Evolutionary conservation across 2,329 filamentous ascomycete genomes (phyloP).

Genomic region (Cyanodermella asteris): DNA sequence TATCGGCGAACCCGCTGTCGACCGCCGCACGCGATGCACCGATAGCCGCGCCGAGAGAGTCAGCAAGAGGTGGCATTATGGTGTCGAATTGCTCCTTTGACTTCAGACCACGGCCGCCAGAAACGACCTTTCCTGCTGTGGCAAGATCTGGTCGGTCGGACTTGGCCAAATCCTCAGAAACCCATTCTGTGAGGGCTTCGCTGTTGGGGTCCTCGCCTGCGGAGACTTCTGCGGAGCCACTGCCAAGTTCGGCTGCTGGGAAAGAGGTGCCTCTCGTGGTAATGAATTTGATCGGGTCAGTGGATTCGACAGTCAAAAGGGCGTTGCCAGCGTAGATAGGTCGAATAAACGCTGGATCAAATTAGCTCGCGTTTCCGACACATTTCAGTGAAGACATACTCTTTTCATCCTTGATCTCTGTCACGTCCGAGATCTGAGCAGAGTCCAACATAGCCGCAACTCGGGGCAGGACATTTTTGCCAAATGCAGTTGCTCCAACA

Average conservation of each 20-base stretch:
- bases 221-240: conserved; percentile 54
- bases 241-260: conserved; percentile 46
- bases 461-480: conserved; percentile 81
- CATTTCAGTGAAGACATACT: conserved; percentile 25
- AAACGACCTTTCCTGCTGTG: conserved; percentile 76
- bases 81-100: conserved; percentile 95
- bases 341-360: conserved; percentile 50
- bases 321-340: conserved; percentile 97
- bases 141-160: conserved; percentile 84
- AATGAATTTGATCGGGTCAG: conserved; percentile 65
- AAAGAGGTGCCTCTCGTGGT: conserved; percentile 91
- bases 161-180: conserved; percentile 80
- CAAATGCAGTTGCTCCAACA: conserved; percentile 80
- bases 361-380: conserved; percentile 1
- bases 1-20: conserved; percentile 93
- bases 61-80: conserved; percentile 77
- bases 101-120: conserved; percentile 83
- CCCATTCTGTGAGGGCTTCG: conserved; percentile 57
- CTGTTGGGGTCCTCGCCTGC: conserved; percentile 68
- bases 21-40: conserved; percentile 88
- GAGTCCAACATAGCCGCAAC: conserved; percentile 79
- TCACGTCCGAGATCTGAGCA: conserved; percentile 88
- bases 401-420: conserved; percentile 63
- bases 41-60: conserved; percentile 83
- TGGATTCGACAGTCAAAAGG: conserved; percentile 84